Base-by-base conservation (phyloP, 352 stramenopile genomes). In the Globisporangium apiculatum region DNA sequence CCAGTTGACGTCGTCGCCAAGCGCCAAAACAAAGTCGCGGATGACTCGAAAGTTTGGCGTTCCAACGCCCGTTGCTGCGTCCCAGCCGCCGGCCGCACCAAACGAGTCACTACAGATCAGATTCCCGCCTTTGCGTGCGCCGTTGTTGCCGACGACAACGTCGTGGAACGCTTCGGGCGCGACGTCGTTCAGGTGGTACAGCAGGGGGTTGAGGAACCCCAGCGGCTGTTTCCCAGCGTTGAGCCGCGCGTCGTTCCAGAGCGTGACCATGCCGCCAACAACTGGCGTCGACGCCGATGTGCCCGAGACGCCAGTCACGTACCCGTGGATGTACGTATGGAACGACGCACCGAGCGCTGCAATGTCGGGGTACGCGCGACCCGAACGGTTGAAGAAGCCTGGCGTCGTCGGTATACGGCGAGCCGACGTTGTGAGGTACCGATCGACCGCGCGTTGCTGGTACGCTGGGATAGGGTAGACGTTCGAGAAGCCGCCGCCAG, bases 321-420 rank as follows among this genome's bases (percentile, higher is more conserved):
- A 60, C 0, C 68, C 76, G 50, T 86, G 68, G 48, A 93, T 75
- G 37, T 77, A 73, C 18, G 93, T 83, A 31, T 73, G 61, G 64
- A 88, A 97, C 12, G 67, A 54, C 7, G 75, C 67, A 7, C 87
- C 91, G 1, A 95, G 60, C 6, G 87, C 81, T 0, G 89, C 68
- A 10, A 98, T 75, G 63, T 98, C 91, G 5, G 91, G 91, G 55
- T 96, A 98, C 3, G 79, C 91, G 41, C 91, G 77, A 4, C 91
- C 91, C 47, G 70, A 83, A 14, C 63, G 61, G 50, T 96, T 96
- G 61, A 96, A 97, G 64, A 87, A 93, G 0, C 64, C 75, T 31
- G 59, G 45, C 0, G 61, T 57, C 0, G 54, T 73, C 0, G 82
- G 85, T n/a, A 85, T 73, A 17, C 76, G 68, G 31, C 68, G 61